Evolutionary conservation across 495 filamentous ascomycete genomes (phyloP).

Genomic region (Chaetomium tenue): DNA sequence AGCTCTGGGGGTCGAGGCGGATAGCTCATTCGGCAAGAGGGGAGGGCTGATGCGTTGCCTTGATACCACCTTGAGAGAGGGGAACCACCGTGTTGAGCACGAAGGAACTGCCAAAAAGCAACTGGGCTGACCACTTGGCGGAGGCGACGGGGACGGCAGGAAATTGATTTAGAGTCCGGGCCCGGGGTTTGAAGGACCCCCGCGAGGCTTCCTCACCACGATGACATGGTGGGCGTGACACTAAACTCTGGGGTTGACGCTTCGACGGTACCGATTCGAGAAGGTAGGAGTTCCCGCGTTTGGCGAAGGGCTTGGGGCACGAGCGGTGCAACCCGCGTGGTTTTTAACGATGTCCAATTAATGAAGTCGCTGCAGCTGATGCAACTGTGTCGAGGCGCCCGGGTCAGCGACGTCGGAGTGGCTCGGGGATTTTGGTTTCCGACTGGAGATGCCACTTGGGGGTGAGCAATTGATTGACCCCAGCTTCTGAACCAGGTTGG

Average conservation of each 20-base stretch:
- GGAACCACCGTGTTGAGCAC: not conserved
- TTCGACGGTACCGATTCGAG: not conserved
- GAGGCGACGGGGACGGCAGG: constrained; percentile 18
- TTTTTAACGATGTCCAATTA: constrained; percentile 4
- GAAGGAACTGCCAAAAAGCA: not conserved
- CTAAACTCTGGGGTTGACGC: not conserved
- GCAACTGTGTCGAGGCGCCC: not conserved
- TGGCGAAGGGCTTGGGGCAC: constrained; percentile 1
- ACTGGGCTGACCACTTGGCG: constrained; percentile 20
- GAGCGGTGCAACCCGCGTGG: not conserved
- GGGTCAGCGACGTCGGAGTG: constrained; percentile 10
- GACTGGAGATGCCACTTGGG: not conserved
- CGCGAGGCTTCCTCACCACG: not conserved
- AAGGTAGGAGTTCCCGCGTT: not conserved
- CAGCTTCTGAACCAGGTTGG: constrained; percentile 6
- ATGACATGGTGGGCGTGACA: not conserved
- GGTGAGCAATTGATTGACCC: not conserved
- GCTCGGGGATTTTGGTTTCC: constrained; percentile 2
- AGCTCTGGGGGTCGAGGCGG: constrained; percentile 4
- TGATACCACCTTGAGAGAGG: constrained; percentile 9
- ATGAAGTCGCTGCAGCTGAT: constrained; percentile 2
- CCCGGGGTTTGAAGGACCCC: constrained; percentile 14
- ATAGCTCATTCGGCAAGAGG: not conserved
- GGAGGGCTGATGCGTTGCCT: not conserved
- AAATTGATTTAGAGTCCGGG: constrained; percentile 19